phyloP scores from a whole-genome alignment of 1,284 basidiomycete genomes.

The Lentinus polychrous region DNA sequence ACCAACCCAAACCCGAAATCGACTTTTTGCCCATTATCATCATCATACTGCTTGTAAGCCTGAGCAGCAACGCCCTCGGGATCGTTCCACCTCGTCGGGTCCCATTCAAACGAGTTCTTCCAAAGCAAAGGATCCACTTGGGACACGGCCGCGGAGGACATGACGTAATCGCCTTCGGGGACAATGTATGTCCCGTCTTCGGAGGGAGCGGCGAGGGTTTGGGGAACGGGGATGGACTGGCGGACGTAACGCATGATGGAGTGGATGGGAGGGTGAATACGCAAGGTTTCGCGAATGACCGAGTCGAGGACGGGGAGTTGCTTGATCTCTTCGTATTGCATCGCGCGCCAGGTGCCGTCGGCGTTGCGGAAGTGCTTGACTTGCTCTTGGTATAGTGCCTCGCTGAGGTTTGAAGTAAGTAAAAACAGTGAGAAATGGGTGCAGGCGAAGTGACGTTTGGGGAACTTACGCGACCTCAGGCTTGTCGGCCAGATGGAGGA shows the following conservation, averaged over 20 bases:
- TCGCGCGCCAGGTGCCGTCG: constrained; percentile 74
- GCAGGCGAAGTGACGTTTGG: background rate
- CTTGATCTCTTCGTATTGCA: constrained; percentile 87
- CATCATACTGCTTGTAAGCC: constrained; percentile 69
- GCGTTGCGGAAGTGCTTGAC: constrained; percentile 74
- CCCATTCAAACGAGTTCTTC: constrained; percentile 70
- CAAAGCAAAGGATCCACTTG: constrained; percentile 87
- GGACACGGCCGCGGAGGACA: constrained; percentile 85
- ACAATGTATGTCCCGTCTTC: constrained; percentile 76
- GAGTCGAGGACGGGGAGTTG: constrained; percentile 82
- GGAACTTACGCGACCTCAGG: constrained; percentile 67
- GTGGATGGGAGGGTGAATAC: constrained; percentile 91
- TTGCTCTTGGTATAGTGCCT: constrained; percentile 86
- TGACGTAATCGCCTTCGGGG: constrained; percentile 86
- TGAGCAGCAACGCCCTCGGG: constrained; percentile 69
- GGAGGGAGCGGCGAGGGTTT: constrained; percentile 73
- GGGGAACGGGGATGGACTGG: constrained; percentile 78
- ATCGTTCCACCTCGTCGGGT: constrained; percentile 83
- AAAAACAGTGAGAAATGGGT: background rate
- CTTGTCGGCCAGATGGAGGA: constrained; percentile 83
- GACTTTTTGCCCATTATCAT: constrained; percentile 78
- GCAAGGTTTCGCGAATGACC: constrained; percentile 89
- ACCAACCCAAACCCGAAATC: constrained; percentile 96
- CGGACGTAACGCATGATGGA: constrained; percentile 88
- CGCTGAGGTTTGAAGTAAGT: constrained; percentile 33